Evolutionary conservation across 148 eudicot genomes (phyloP), one percentile per base, ranked within the genome.

Genomic region (Persicaria tinctoria): DNA sequence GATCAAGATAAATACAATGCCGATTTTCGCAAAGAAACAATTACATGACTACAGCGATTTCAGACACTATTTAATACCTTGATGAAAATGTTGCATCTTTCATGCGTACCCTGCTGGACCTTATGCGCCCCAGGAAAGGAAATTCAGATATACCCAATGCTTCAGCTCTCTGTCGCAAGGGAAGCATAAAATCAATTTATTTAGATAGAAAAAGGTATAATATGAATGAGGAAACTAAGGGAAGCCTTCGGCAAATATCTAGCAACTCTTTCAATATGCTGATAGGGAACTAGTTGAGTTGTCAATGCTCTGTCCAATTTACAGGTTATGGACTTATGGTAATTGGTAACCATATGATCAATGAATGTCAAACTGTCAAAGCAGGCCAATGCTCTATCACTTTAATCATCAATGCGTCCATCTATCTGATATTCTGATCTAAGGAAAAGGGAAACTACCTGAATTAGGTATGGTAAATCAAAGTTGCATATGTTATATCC

Each of bases 401-500:
- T 32, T 32, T 32, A 32, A 32, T 32, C 41, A 32, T 32, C 41
- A 32, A 32, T 32, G 41, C 2, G 41, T 32, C 41, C 41, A 32
- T 32, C 41, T 32, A 32, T 32, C 41, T 32, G 41, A 32, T 32
- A 32, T 32, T 32, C 41, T 41, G 46, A 51, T 32, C 49, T 20
- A 44, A 51, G 12, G 54, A 17, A 64, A 73, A 69, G 27, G 44
- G 54, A 62, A 66, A 0, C 38, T 80, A 96, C 99, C 97, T 92
- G 94, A 82, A 96, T 88, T 76, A 96, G 97, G 82, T 96, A 96
- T 5, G 99, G 97, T 83, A 96, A 82, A 83, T 96, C 99, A 80
- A 96, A 96, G 73, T 96, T 96, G 93, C 97, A 96, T 73, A 96
- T 96, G 89, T 96, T 96, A 80, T 96, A 96, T 68, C 99, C 99